Evolutionary conservation across 1,284 basidiomycete species (phyloP).

Genomic region (Apiotrichum gracile): DNA sequence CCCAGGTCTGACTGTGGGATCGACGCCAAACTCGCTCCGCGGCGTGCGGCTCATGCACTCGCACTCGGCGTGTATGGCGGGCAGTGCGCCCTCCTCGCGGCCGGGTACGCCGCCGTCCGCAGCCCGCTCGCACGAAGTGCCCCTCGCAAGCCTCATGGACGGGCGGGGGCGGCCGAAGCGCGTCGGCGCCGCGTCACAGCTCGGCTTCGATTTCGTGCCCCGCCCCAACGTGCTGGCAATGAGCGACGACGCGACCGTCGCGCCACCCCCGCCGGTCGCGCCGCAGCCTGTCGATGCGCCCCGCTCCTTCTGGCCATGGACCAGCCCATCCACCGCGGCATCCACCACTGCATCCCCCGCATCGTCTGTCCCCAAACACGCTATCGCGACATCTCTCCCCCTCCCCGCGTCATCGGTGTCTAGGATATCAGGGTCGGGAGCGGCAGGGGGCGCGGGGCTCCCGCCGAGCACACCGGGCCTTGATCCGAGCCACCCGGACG

Average conservation of each 20-base stretch:
- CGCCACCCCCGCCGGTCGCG: not conserved
- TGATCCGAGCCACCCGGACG: slow-evolving; percentile 9
- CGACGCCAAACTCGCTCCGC: slow-evolving; percentile 6
- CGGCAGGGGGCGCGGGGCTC: not conserved
- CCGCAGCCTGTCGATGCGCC: slow-evolving; percentile 6
- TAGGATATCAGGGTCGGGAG: not conserved
- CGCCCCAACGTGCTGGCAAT: slow-evolving; percentile 31
- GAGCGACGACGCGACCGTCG: slow-evolving; percentile 13
- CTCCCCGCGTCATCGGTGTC: not conserved
- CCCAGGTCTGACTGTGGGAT: not conserved
- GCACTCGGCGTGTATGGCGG: not conserved
- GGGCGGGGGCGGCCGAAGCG: slow-evolving; percentile 34
- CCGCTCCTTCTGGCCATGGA: slow-evolving; percentile 5
- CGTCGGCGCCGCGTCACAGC: slow-evolving; percentile 32
- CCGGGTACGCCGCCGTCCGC: not conserved
- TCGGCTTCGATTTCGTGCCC: slow-evolving; percentile 41
- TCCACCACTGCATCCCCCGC: not conserved
- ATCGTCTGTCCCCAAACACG: not conserved
- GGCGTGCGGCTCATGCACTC: slow-evolving; percentile 4
- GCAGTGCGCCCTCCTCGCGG: not conserved
- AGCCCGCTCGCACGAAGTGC: slow-evolving; percentile 2
- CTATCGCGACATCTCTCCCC: not conserved
- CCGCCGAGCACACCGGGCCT: slow-evolving; percentile 19
- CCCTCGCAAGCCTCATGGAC: slow-evolving; percentile 21
- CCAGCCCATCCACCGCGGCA: not conserved